Conservation (phyloP, 768 basidiomycete species). For the Xanthoconium stramineum region DNA sequence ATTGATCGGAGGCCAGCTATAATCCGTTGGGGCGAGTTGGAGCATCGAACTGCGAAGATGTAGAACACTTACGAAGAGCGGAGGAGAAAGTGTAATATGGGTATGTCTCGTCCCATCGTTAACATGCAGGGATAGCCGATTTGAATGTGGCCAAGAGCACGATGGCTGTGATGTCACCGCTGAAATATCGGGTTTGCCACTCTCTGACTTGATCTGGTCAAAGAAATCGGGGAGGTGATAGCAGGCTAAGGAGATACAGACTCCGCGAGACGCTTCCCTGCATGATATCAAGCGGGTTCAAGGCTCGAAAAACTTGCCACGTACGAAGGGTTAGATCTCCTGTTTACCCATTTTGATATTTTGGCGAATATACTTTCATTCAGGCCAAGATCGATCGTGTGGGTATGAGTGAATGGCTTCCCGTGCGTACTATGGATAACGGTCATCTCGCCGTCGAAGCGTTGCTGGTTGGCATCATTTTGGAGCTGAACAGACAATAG, state of each 20-base stretch:
- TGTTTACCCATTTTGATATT: slow-evolving; percentile 38
- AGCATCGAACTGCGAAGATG: neutral
- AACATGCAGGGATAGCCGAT: slow-evolving; percentile 15
- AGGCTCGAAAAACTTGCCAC: slow-evolving; percentile 14
- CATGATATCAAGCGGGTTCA: neutral
- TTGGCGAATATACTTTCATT: slow-evolving; percentile 25
- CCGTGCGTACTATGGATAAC: slow-evolving; percentile 19
- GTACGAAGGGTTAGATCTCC: slow-evolving; percentile 28
- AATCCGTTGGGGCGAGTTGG: neutral
- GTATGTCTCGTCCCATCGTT: slow-evolving; percentile 5
- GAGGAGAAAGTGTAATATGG: slow-evolving; percentile 25
- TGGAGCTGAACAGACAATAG: neutral
- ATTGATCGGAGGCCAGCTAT: slow-evolving; percentile 46
- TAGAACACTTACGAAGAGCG: slow-evolving; percentile 35
- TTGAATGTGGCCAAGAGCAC: slow-evolving; percentile 44
- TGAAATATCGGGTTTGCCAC: slow-evolving; percentile 14
- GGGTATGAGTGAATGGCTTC: slow-evolving; percentile 17
- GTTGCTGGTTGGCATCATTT: neutral
- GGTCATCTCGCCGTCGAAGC: slow-evolving; percentile 18
- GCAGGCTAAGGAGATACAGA: slow-evolving; percentile 47
- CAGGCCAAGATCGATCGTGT: slow-evolving; percentile 29
- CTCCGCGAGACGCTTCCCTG: slow-evolving; percentile 34
- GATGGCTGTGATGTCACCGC: slow-evolving; percentile 24
- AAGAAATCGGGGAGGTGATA: slow-evolving; percentile 34
- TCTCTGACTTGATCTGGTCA: slow-evolving; percentile 12